Conservation (phyloP, 164 flowering plant species). For the Stephania cephalantha region DNA sequence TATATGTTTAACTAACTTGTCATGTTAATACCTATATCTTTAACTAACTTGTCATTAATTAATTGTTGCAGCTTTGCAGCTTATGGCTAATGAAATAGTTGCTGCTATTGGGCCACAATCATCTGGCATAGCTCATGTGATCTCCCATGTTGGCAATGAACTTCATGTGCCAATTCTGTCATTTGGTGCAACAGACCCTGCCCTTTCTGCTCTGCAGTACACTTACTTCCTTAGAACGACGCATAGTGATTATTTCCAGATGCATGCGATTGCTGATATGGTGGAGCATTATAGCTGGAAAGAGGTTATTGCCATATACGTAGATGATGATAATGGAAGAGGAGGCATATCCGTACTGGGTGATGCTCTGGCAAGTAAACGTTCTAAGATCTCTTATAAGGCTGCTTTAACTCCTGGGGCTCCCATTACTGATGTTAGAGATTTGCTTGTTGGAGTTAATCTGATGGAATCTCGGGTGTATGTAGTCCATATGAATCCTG, state of each 20-base stretch:
- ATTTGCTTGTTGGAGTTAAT: slow-evolving; percentile 47
- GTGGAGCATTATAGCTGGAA: slow-evolving; percentile 60
- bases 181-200: slow-evolving; percentile 84
- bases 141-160: slow-evolving; percentile 63
- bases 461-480: slow-evolving; percentile 81
- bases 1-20: not conserved
- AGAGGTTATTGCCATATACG: slow-evolving; percentile 76
- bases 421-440: slow-evolving; percentile 29
- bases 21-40: not conserved
- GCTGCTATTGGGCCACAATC: slow-evolving; percentile 89
- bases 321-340: slow-evolving; percentile 87
- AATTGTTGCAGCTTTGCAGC: slow-evolving; percentile 54
- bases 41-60: not conserved
- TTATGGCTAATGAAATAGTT: slow-evolving; percentile 66
- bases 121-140: slow-evolving; percentile 75
- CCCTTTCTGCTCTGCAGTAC: slow-evolving; percentile 66
- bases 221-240: slow-evolving; percentile 73
- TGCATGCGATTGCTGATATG: slow-evolving; percentile 74
- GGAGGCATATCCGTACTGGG: slow-evolving; percentile 65
- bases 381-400: slow-evolving; percentile 68
- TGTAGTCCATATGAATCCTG: slow-evolving; percentile 83
- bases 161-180: slow-evolving; percentile 82
- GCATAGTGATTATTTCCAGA: slow-evolving; percentile 72
- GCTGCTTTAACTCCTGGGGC: slow-evolving; percentile 63
- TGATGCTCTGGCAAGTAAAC: slow-evolving; percentile 67